Percentiles rank a stretch among this genome's conserved stretches.
Conservation (phyloP, 495 filamentous ascomycete genomes). For the Hyaloscypha bicolor region DNA sequence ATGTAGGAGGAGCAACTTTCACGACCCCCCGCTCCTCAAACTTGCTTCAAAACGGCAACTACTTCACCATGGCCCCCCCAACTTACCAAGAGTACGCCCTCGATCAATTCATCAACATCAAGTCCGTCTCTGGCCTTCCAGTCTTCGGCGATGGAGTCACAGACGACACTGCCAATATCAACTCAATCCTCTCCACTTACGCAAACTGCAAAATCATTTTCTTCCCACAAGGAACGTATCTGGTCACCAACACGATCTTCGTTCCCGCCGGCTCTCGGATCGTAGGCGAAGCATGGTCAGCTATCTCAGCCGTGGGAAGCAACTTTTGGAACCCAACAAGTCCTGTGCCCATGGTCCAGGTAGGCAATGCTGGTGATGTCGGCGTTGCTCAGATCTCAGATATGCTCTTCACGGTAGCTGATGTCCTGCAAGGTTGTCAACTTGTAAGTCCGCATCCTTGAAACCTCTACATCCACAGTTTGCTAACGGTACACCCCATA, state of each 20-base stretch:
- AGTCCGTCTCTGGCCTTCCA: conserved; percentile 29
- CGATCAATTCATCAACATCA: conserved; percentile 53
- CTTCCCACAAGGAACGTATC: conserved; percentile 63
- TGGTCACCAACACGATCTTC: conserved; percentile 57
- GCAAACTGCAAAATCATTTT: conserved; percentile 56
- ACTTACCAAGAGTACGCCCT: conserved; percentile 45
- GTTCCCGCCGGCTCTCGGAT: conserved; percentile 52
- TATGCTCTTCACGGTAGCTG: conserved; percentile 30
- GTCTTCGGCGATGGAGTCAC: conserved; percentile 31
- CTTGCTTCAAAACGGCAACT: conserved; percentile 42
- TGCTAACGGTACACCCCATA: conserved; percentile 29
- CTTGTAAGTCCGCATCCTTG: background rate
- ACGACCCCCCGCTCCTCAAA: conserved; percentile 8
- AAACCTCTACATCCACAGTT: background rate
- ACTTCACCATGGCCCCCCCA: conserved; percentile 39
- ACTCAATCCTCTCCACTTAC: conserved; percentile 50
- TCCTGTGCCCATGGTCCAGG: conserved; percentile 54
- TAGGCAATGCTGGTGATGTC: conserved; percentile 52
- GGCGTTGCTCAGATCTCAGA: conserved; percentile 50
- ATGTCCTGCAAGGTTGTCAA: conserved; percentile 45
- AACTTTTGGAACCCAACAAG: conserved; percentile 49
- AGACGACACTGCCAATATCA: conserved; percentile 46
- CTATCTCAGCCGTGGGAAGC: conserved; percentile 58
- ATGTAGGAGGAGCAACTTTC: background rate
- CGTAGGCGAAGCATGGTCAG: conserved; percentile 55